phyloP scores from a whole-genome alignment of 1,284 basidiomycete species.

The Grifola frondosa region DNA sequence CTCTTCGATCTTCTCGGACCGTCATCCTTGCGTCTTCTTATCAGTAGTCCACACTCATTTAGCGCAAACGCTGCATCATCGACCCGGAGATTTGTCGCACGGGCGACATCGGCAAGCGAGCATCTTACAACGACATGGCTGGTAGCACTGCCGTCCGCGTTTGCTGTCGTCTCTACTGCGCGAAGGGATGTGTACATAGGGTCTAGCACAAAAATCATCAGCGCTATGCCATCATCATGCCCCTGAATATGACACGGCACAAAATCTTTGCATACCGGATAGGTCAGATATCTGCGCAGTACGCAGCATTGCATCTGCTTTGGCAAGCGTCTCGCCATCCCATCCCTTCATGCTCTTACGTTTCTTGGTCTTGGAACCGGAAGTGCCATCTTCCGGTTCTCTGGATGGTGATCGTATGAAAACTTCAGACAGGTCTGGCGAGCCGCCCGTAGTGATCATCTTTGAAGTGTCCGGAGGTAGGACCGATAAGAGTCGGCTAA shows the following conservation, averaged over 20 bases:
- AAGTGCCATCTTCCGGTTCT: slow-evolving; percentile 37
- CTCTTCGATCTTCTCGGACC: slow-evolving; percentile 33
- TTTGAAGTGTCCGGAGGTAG: slow-evolving; percentile 51
- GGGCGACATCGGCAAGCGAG: slow-evolving; percentile 71
- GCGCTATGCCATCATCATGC: neutral
- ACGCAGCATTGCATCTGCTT: slow-evolving; percentile 15
- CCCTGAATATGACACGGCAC: neutral
- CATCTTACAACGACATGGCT: slow-evolving; percentile 65
- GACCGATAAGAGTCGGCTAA: slow-evolving; percentile 57
- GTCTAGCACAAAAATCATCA: slow-evolving; percentile 18
- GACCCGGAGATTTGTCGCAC: slow-evolving; percentile 76
- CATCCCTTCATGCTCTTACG: slow-evolving; percentile 62
- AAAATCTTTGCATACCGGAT: too few relatives aligned
- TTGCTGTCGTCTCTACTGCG: slow-evolving; percentile 53
- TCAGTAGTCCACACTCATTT: slow-evolving; percentile 82
- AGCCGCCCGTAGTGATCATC: slow-evolving; percentile 40
- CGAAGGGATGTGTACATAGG: slow-evolving; percentile 46
- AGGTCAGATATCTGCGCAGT: slow-evolving; percentile 24
- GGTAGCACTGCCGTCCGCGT: slow-evolving; percentile 63
- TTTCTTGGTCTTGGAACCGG: slow-evolving; percentile 35
- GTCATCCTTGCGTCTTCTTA: slow-evolving; percentile 19
- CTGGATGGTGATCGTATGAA: slow-evolving; percentile 34
- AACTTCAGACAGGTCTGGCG: slow-evolving; percentile 39
- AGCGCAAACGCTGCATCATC: slow-evolving; percentile 90
- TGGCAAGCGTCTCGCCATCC: slow-evolving; percentile 51